Conservation (phyloP, 495 filamentous ascomycete species). For the Echria macrotheca region DNA sequence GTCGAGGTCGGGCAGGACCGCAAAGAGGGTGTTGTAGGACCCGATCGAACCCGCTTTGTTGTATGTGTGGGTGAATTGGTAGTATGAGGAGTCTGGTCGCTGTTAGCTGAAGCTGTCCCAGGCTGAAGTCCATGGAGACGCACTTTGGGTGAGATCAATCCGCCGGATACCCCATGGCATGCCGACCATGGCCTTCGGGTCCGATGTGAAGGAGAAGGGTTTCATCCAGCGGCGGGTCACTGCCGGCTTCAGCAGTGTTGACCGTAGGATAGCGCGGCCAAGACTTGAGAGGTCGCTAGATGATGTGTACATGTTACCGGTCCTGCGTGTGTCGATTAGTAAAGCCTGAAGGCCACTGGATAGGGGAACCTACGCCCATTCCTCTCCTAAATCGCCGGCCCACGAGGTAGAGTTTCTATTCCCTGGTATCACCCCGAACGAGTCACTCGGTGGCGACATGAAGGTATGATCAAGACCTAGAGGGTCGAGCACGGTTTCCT, state of each 20-base stretch:
- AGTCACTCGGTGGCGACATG: conserved; percentile 25
- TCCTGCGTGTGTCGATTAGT: conserved; percentile 23
- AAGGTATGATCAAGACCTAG: conserved; percentile 42
- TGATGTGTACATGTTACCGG: conserved; percentile 54
- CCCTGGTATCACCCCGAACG: conserved; percentile 33
- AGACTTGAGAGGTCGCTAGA: conserved; percentile 44
- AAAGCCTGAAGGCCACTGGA: no score
- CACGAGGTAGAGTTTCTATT: conserved; percentile 22
- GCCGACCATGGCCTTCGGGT: conserved; percentile 39
- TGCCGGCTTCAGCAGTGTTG: conserved; percentile 39
- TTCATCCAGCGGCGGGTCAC: conserved; percentile 54
- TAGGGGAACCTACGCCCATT: conserved; percentile 27
- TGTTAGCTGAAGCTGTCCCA: conserved; percentile 16
- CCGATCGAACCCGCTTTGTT: conserved; percentile 51
- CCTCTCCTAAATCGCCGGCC: conserved; percentile 31
- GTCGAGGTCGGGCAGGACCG: conserved; percentile 49
- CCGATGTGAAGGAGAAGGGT: conserved; percentile 45
- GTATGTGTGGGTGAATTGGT: conserved; percentile 42
- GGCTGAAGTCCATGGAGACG: background rate
- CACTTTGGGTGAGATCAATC: conserved; percentile 19
- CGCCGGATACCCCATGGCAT: conserved; percentile 55
- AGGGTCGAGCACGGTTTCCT: conserved; percentile 39
- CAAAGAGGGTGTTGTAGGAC: conserved; percentile 42
- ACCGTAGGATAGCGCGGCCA: conserved; percentile 50
- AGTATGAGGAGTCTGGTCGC: conserved; percentile 3